Percentiles rank a stretch among this genome's conserved stretches.
phyloP scores from a whole-genome alignment of 805 yeast genomes.

The Kockiozyma suomiensis region DNA sequence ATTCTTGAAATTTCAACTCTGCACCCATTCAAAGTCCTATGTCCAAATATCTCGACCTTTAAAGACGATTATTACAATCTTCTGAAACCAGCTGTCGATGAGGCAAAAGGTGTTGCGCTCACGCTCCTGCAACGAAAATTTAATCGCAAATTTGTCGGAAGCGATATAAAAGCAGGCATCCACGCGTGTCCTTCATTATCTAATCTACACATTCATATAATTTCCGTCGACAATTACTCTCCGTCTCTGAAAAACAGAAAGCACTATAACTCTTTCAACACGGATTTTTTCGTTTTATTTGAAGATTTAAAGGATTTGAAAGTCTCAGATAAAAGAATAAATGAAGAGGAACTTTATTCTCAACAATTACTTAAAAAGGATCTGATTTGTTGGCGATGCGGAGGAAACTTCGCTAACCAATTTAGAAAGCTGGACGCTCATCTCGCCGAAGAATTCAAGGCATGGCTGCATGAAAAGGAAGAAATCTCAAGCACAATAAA shows the following conservation, averaged over 20 bases:
- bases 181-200: slow-evolving; percentile 71
- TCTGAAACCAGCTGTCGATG: slow-evolving; percentile 44
- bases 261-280: slow-evolving; percentile 73
- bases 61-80: slow-evolving; percentile 39
- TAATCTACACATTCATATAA: slow-evolving; percentile 73
- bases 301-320: slow-evolving; percentile 50
- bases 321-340: slow-evolving; percentile 16
- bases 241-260: slow-evolving; percentile 57
- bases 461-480: slow-evolving; percentile 9
- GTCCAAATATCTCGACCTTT: background rate
- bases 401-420: slow-evolving; percentile 47
- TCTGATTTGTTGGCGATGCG: slow-evolving; percentile 50
- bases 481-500: no score
- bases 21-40: slow-evolving; percentile 58
- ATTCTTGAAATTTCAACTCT: slow-evolving; percentile 45
- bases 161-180: slow-evolving; percentile 56
- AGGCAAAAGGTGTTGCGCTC: slow-evolving; percentile 42
- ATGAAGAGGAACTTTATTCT: slow-evolving; percentile 43
- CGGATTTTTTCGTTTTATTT: slow-evolving; percentile 63
- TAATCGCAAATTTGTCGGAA: slow-evolving; percentile 12
- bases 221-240: slow-evolving; percentile 65
- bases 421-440: slow-evolving; percentile 51
- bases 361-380: slow-evolving; percentile 48
- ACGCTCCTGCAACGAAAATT: slow-evolving; percentile 35
- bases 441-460: slow-evolving; percentile 42